Evolutionary conservation across 2,329 filamentous ascomycete genomes (phyloP), one percentile per base, ranked within the genome.

Genomic region (Samsoniella hepiali): DNA sequence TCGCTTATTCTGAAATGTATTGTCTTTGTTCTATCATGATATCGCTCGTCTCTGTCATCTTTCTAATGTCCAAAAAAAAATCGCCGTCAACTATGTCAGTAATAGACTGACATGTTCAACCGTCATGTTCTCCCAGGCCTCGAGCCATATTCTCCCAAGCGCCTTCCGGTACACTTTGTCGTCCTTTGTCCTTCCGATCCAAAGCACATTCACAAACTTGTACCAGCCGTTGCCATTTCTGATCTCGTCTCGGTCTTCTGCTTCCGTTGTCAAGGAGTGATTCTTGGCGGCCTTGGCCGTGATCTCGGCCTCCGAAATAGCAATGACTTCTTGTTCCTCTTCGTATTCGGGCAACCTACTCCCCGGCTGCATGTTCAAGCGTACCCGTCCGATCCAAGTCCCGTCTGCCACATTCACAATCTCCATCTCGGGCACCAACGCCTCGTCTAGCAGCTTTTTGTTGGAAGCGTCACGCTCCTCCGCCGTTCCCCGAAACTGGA

Each of bases 131-230:
- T 57, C 27, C 63, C 63, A 64, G 4, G 32, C 58, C 44, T 17
- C 22, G 5, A 32, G 34, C 63, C 63, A 64, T 13, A 64, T 47
- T 34, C 63, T 57, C 8, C 63, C 63, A 11, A 62, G 29, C 11
- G 63, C 63, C 47, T 64, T 62, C 3, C 63, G 58, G 31, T 64
- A 64, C 6, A 58, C 47, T 11, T 58, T 62, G 22, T 27, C 45
- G 36, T 62, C 58, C 13, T 45, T 32, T 11, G 58, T 58, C 38
- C 58, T 36, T 11, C 51, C 58, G 49, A 64, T 62, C 63, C 63
- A 64, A 13, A 64, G 22, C 29, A 64, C 58, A 58, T 62, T 64
- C 22, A 64, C 63, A 58, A 62, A 62, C 6, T 38, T 6, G 44
- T 64, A 64, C 34, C 27, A 44, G n/a, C 1, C 32, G 0, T 53